Conservation (phyloP, 768 basidiomycete genomes). For the Cyclocybe cylindracea region DNA sequence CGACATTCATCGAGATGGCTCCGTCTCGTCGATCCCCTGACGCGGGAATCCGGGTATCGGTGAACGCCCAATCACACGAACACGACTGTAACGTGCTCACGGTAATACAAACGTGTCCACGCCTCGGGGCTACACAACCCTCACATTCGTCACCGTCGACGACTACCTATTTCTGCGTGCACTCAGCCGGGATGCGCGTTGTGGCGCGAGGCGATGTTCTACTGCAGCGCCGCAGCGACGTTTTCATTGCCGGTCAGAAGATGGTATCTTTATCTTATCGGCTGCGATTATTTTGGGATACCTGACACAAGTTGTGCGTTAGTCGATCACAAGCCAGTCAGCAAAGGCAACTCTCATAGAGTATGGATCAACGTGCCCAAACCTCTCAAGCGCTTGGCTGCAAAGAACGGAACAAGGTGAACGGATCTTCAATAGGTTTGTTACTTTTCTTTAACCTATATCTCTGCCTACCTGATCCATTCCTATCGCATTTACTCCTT, state of each 20-base stretch:
- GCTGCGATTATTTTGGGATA: neutral
- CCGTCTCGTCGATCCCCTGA: slow-evolving; percentile 14
- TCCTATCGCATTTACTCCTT: too few relatives aligned
- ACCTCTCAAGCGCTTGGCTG: slow-evolving; percentile 89
- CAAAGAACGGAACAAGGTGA: slow-evolving; percentile 90
- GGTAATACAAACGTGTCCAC: slow-evolving; percentile 81
- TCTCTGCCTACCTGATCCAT: neutral
- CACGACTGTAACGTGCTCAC: slow-evolving; percentile 77
- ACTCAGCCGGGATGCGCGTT: slow-evolving; percentile 76
- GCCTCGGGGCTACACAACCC: slow-evolving; percentile 69
- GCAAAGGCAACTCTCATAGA: slow-evolving; percentile 90
- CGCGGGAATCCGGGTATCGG: slow-evolving; percentile 54
- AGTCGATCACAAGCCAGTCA: slow-evolving; percentile 98
- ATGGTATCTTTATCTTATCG: slow-evolving; percentile 85
- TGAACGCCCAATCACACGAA: slow-evolving; percentile 61
- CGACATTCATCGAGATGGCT: slow-evolving; percentile 85
- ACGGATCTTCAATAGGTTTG: slow-evolving; percentile 93
- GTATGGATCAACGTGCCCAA: slow-evolving; percentile 99
- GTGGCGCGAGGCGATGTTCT: slow-evolving; percentile 84
- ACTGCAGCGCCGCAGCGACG: slow-evolving; percentile 97
- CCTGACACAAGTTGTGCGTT: neutral
- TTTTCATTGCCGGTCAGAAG: slow-evolving; percentile 93
- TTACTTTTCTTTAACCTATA: neutral
- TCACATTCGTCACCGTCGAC: slow-evolving; percentile 91
- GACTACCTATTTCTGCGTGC: slow-evolving; percentile 96